Conservation (phyloP, 768 basidiomycete genomes). For the Collybia sordida region DNA sequence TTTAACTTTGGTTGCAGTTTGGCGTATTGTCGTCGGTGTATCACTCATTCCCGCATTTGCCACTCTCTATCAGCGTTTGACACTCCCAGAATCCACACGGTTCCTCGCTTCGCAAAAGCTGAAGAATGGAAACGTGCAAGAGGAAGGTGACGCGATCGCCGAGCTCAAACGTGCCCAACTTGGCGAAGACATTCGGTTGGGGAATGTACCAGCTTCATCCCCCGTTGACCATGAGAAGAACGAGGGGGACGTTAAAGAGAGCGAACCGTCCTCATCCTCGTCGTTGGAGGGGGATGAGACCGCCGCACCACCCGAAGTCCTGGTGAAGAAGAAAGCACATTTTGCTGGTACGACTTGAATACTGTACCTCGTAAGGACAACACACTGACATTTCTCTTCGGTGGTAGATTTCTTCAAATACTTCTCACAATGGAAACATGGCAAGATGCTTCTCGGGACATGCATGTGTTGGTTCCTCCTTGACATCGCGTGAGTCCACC, state of each 20-base stretch:
- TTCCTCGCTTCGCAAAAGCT: slow-evolving; percentile 44
- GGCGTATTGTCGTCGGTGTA: slow-evolving; percentile 74
- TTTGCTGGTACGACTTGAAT: slow-evolving; percentile 37
- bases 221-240: not conserved
- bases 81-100: slow-evolving; percentile 66
- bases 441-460: slow-evolving; percentile 67
- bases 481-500: slow-evolving; percentile 56
- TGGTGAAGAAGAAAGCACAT: slow-evolving; percentile 47
- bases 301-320: slow-evolving; percentile 14
- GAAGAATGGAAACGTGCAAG: slow-evolving; percentile 11
- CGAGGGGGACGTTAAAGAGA: slow-evolving; percentile 8
- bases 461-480: slow-evolving; percentile 73
- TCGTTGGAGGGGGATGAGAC: slow-evolving; percentile 9
- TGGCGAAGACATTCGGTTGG: slow-evolving; percentile 24
- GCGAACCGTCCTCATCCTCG: slow-evolving; percentile 8
- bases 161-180: slow-evolving; percentile 34
- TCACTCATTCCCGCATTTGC: slow-evolving; percentile 74
- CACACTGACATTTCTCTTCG: not conserved
- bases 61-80: slow-evolving; percentile 76
- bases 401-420: slow-evolving; percentile 60
- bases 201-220: not conserved
- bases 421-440: slow-evolving; percentile 72
- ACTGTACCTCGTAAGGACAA: not conserved
- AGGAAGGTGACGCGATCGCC: slow-evolving; percentile 24
- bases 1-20: slow-evolving; percentile 44